A percentile compares a stretch with the other conserved stretches of the same genome.
Conservation (phyloP, 495 filamentous ascomycete genomes). For the Penicillium lagena region DNA sequence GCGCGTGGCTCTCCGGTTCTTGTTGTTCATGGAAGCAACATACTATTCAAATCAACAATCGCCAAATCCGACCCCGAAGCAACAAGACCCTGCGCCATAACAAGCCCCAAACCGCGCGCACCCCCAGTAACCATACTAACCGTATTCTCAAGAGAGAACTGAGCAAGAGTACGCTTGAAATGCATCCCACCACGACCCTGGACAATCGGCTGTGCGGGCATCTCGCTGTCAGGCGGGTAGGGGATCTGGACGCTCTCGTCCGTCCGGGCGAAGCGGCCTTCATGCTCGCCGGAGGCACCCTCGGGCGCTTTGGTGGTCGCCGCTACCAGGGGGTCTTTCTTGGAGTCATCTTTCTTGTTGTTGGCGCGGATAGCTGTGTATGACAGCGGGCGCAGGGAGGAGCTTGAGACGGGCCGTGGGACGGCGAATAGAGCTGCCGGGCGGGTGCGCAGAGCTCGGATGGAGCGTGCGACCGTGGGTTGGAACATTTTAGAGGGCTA, state of each 20-base stretch:
- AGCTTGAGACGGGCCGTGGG: constrained; percentile 3
- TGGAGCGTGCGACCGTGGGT: constrained; percentile 22
- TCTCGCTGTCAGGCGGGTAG: constrained; percentile 64
- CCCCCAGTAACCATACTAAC: constrained; percentile 80
- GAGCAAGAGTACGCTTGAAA: constrained; percentile 63
- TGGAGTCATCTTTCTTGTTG: constrained; percentile 19
- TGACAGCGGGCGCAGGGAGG: constrained; percentile 23
- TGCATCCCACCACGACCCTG: constrained; percentile 66
- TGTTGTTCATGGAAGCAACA: constrained; percentile 17
- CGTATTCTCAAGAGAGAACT: constrained; percentile 73
- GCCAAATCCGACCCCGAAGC: constrained; percentile 83
- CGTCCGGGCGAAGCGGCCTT: constrained; percentile 63
- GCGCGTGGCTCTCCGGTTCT: neutral
- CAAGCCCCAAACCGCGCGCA: constrained; percentile 77
- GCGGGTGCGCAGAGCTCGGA: constrained; percentile 18
- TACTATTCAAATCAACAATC: constrained; percentile 90
- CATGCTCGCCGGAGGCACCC: constrained; percentile 25
- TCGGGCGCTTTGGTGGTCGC: constrained; percentile 28
- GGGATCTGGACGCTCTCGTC: constrained; percentile 68
- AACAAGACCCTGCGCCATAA: constrained; percentile 87
- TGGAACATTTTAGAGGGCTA: constrained; percentile 20
- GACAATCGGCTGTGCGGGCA: constrained; percentile 60
- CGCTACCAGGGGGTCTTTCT: constrained; percentile 21
- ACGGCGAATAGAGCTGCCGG: constrained; percentile 12
- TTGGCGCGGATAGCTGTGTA: constrained; percentile 20